Conservation (phyloP, 306 rosid species). For the Trifolium dubium region DNA sequence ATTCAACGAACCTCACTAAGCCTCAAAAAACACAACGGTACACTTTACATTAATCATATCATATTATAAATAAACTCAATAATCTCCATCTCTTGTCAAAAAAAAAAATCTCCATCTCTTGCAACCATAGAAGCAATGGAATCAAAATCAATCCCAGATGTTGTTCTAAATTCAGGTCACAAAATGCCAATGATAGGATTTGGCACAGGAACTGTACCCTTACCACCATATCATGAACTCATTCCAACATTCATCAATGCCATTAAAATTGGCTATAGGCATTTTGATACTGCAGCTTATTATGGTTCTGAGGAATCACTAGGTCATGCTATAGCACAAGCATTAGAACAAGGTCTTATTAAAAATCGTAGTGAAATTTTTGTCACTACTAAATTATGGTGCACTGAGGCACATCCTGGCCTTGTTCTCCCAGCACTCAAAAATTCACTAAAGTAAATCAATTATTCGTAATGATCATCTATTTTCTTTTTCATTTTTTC, state of each 20-base stretch:
- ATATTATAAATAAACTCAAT: not conserved
- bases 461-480: not conserved
- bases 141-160: constrained; percentile 31
- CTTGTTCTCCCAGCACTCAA: constrained; percentile 52
- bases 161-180: constrained; percentile 45
- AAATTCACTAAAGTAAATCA: constrained; percentile 43
- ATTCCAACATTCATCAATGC: constrained; percentile 35
- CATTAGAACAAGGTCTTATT: constrained; percentile 51
- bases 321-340: constrained; percentile 42
- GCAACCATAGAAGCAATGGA: constrained; percentile 21
- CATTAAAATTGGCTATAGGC: constrained; percentile 47
- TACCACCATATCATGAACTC: constrained; percentile 42
- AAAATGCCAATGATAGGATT: constrained; percentile 47
- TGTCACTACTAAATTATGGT: constrained; percentile 56
- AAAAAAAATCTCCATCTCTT: too few relatives aligned
- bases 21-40: not conserved
- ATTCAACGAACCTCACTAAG: not conserved
- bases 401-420: constrained; percentile 50
- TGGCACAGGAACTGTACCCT: constrained; percentile 44
- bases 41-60: not conserved
- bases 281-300: constrained; percentile 55
- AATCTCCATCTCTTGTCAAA: too few relatives aligned
- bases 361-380: constrained; percentile 53
- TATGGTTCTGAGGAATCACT: constrained; percentile 54
- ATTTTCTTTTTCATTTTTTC: not conserved